Percentiles rank a stretch among this genome's conserved stretches.
Conservation (phyloP, 352 stramenopile genomes). For the Globisporangium irregulare region DNA sequence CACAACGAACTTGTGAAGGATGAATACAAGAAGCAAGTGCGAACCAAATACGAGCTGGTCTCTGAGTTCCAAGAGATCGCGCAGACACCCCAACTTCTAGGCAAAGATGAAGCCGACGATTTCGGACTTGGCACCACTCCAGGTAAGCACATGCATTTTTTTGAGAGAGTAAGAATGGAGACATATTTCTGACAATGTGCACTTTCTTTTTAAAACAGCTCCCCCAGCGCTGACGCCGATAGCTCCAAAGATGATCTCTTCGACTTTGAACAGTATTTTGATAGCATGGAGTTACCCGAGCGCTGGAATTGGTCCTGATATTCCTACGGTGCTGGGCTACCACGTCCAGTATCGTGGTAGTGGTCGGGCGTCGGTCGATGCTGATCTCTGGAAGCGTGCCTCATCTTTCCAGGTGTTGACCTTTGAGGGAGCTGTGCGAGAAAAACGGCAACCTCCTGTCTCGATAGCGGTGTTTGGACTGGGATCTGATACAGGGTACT, state of each 20-base stretch:
- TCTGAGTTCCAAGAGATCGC: slow-evolving; percentile 57
- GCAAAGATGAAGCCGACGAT: slow-evolving; percentile 24
- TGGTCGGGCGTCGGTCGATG: slow-evolving; percentile 34
- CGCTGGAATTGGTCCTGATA: slow-evolving; percentile 19
- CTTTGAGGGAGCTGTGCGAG: slow-evolving; percentile 45
- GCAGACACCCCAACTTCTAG: slow-evolving; percentile 44
- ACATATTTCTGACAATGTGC: neutral
- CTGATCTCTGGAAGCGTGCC: slow-evolving; percentile 45
- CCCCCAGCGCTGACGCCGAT: slow-evolving; percentile 29
- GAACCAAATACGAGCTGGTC: slow-evolving; percentile 53
- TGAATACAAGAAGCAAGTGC: slow-evolving; percentile 53
- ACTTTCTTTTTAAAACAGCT: slow-evolving; percentile 18
- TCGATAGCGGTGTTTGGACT: slow-evolving; percentile 38
- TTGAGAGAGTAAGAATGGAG: no score
- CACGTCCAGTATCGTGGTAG: slow-evolving; percentile 51
- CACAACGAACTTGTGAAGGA: slow-evolving; percentile 42
- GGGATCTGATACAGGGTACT: slow-evolving; percentile 40
- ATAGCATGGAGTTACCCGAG: slow-evolving; percentile 34
- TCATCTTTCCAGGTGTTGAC: slow-evolving; percentile 48
- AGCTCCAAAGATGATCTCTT: slow-evolving; percentile 26
- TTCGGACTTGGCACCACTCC: slow-evolving; percentile 45
- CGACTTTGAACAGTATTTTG: slow-evolving; percentile 48
- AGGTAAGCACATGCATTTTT: slow-evolving; percentile 14
- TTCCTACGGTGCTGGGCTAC: slow-evolving; percentile 54
- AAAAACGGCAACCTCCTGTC: slow-evolving; percentile 25